Conservation (phyloP, 73 alveolate species). For the Breviolum minutum region DNA sequence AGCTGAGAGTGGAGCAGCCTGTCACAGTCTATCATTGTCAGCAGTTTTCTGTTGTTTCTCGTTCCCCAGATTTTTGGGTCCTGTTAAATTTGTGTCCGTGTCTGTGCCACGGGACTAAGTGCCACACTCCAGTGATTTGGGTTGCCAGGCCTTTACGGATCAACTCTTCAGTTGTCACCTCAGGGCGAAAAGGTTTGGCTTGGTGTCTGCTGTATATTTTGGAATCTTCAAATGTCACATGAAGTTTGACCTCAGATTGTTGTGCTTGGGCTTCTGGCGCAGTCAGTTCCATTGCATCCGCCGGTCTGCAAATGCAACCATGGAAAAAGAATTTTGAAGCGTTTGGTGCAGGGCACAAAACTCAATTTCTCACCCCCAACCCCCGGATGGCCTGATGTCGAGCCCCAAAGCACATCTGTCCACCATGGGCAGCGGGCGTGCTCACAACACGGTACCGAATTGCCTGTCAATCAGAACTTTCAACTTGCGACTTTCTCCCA, state of each 20-base stretch:
- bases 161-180: slow-evolving; percentile 85
- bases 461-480: neutral
- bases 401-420: slow-evolving; percentile 54
- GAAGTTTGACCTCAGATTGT: neutral
- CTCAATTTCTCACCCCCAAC: neutral
- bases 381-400: slow-evolving; percentile 38
- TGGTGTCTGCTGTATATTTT: neutral
- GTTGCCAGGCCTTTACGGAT: slow-evolving; percentile 61
- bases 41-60: neutral
- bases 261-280: slow-evolving; percentile 4
- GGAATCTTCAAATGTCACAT: neutral
- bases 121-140: slow-evolving; percentile 38
- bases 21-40: neutral
- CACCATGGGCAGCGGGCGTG: slow-evolving; percentile 68
- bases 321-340: neutral
- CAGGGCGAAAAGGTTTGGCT: neutral
- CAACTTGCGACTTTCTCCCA: neutral
- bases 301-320: slow-evolving; percentile 40
- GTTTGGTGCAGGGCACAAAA: neutral
- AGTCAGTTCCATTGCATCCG: slow-evolving; percentile 56
- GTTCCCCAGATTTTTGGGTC: neutral
- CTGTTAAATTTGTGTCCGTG: neutral
- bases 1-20: neutral
- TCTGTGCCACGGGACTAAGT: neutral
- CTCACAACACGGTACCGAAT: slow-evolving; percentile 56